Percentiles rank a stretch among this genome's conserved stretches.
phyloP scores from a whole-genome alignment of 2,329 filamentous ascomycete species.

The Diplodia sapinea region DNA sequence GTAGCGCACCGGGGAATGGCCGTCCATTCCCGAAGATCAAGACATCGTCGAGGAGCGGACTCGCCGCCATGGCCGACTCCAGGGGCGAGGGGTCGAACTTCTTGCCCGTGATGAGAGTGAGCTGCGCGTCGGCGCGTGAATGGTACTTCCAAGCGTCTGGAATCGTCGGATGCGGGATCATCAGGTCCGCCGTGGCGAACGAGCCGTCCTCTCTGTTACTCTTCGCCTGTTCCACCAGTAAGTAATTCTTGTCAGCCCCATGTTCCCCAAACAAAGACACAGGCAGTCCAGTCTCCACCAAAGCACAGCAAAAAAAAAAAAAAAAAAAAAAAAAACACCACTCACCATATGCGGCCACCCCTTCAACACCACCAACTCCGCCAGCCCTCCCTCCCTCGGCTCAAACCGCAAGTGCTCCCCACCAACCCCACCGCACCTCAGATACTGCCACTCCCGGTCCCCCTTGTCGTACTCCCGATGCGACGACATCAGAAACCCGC shows the following conservation, averaged over 20 bases:
- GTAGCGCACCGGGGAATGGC: conserved; percentile 62
- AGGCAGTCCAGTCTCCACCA: too few species aligned
- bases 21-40: conserved; percentile 67
- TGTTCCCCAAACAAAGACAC: background rate
- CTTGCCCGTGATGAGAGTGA: conserved; percentile 69
- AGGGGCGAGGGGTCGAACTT: conserved; percentile 70
- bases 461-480: conserved; percentile 57
- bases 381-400: conserved; percentile 47
- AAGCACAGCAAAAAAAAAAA: too few species aligned
- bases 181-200: conserved; percentile 68
- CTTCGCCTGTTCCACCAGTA: conserved; percentile 49
- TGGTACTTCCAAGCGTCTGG: conserved; percentile 66
- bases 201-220: conserved; percentile 64
- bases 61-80: conserved; percentile 61
- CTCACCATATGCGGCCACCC: conserved; percentile 62
- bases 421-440: conserved; percentile 55
- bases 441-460: conserved; percentile 67
- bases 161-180: conserved; percentile 60
- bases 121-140: conserved; percentile 65
- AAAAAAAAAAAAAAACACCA: too few species aligned
- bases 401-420: conserved; percentile 54
- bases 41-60: conserved; percentile 57
- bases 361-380: conserved; percentile 61
- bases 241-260: background rate
- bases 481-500: conserved; percentile 69